Evolutionary conservation across 768 basidiomycete species (phyloP).

Genomic region (Tricholoma saponaceum): DNA sequence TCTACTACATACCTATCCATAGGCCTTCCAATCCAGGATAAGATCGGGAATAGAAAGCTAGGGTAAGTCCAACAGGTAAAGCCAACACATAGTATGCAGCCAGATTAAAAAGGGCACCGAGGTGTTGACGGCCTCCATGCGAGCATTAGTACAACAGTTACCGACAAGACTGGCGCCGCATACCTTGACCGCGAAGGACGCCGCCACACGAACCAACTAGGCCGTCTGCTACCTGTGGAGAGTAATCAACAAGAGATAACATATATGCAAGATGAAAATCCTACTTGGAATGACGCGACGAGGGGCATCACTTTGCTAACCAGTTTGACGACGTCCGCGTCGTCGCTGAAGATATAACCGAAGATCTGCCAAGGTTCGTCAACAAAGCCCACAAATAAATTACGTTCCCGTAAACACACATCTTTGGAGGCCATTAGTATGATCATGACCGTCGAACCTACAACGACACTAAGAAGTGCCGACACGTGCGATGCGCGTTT

Average conservation of each 20-base stretch:
- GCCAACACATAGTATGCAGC: slow-evolving; percentile 78
- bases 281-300: slow-evolving; percentile 71
- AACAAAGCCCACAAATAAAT: neutral
- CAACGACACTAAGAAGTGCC: slow-evolving; percentile 57
- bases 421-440: slow-evolving; percentile 52
- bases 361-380: slow-evolving; percentile 38
- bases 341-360: slow-evolving; percentile 68
- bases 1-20: slow-evolving; percentile 62
- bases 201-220: slow-evolving; percentile 62
- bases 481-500: slow-evolving; percentile 58
- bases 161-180: slow-evolving; percentile 6
- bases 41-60: slow-evolving; percentile 53
- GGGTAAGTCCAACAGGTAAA: slow-evolving; percentile 71
- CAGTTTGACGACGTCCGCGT: slow-evolving; percentile 48
- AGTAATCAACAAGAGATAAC: neutral
- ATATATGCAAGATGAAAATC: neutral
- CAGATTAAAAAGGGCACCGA: slow-evolving; percentile 72
- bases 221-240: slow-evolving; percentile 53
- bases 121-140: slow-evolving; percentile 56
- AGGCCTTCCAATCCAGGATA: slow-evolving; percentile 59
- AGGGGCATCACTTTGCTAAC: slow-evolving; percentile 70
- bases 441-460: slow-evolving; percentile 57
- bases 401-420: slow-evolving; percentile 29
- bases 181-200: slow-evolving; percentile 77
- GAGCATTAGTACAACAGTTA: neutral